Base-by-base conservation (phyloP, 352 stramenopile species). In the Phytophthora multivora region DNA sequence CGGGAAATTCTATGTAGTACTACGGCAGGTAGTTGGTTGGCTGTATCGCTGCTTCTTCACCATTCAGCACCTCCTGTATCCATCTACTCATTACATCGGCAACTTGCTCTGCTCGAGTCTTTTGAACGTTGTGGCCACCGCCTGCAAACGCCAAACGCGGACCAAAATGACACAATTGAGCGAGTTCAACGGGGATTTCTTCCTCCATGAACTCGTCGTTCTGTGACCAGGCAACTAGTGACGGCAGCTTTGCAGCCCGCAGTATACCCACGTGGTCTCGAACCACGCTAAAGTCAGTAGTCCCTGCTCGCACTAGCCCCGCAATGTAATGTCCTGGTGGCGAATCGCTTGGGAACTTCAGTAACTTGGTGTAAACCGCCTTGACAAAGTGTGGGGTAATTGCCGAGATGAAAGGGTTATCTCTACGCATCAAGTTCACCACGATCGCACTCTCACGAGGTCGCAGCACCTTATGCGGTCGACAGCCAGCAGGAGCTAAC, bases 61-160 rank as follows among this genome's bases (percentile, higher is more conserved):
- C 31, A 39, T 21, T 38, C 30, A 75, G 26, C 15, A 77, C 62
- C 0, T 46, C 19, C 8, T 63, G 47, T 0, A 73, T 62, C 74
- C 74, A 83, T 15, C 57, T 30, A 0, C 15, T 53, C 18, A 80
- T 50, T 6, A 51, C 71, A 1, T 16, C 6, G 11, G 65, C 69
- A 26, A 83, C 46, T 25, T 61, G 28, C 1, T 80, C 68, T 0
- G 74, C 71, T 25, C 74, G 63, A 23, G 77, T 86, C 70, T 89
- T 89, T 45, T 89, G 79, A 33, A 87, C 70, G 50, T 89, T 89
- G 65, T 87, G 79, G 1, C 75, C 79, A 4, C 77, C 77, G 6
- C 51, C 62, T 23, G 38, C 35, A 50, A 85, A 87, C 11, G 54
- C 69, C 16, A 87, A 50, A 12, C 73, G 69, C 4, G 73, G 70